Conservation (phyloP, 2,329 filamentous ascomycete species). For the Penicillium sp. region DNA sequence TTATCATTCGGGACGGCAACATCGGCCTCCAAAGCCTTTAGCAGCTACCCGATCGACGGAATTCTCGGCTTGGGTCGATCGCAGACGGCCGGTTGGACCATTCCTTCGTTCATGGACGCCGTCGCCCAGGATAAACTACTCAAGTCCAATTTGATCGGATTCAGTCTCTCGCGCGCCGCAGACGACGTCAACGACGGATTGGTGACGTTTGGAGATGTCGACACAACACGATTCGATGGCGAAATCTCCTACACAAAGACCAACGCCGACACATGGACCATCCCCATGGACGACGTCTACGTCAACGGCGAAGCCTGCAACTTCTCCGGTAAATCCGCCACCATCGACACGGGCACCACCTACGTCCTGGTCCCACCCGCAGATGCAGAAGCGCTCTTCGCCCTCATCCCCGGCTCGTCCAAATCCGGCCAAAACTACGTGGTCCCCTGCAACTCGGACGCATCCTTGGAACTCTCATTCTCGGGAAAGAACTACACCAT, state of each 20-base stretch:
- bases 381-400: constrained; percentile 64
- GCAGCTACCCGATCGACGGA: constrained; percentile 76
- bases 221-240: constrained; percentile 62
- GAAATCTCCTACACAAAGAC: constrained; percentile 61
- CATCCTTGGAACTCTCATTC: constrained; percentile 60
- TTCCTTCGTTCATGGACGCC: constrained; percentile 62
- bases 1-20: constrained; percentile 68
- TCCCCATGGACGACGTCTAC: constrained; percentile 60
- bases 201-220: constrained; percentile 67
- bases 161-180: constrained; percentile 61
- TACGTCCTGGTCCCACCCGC: constrained; percentile 66
- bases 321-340: constrained; percentile 54
- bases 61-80: constrained; percentile 72
- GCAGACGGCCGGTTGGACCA: constrained; percentile 44
- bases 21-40: constrained; percentile 67
- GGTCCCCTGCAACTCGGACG: constrained; percentile 65
- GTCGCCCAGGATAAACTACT: constrained; percentile 55
- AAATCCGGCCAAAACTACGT: constrained; percentile 58
- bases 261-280: constrained; percentile 61
- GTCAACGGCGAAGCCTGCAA: constrained; percentile 55
- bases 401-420: constrained; percentile 57
- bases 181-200: constrained; percentile 67
- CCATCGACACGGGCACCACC: constrained; percentile 79
- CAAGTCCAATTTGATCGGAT: constrained; percentile 60
- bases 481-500: constrained; percentile 62